Evolutionary conservation across 306 rosid species (phyloP).

Genomic region (Citrullus amarus): DNA sequence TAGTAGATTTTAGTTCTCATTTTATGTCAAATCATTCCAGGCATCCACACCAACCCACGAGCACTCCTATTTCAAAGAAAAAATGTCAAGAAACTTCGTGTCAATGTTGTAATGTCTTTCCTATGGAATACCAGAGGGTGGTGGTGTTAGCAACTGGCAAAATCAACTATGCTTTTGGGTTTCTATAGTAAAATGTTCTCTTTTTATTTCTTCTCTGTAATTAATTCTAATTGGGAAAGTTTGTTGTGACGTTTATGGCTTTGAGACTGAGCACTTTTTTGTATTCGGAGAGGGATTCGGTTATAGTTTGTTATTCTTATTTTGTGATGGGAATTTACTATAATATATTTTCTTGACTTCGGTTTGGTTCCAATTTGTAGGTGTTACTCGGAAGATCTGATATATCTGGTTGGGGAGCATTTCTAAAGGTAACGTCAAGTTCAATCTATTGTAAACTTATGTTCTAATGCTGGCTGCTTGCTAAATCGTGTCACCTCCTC

Average conservation of each 20-base stretch:
- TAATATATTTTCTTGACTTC: not conserved
- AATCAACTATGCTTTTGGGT: not conserved
- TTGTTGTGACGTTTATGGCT: not conserved
- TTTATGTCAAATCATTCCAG: no score
- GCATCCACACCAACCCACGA: not conserved
- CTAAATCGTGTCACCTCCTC: slow-evolving; percentile 22
- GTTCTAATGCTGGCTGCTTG: slow-evolving; percentile 13
- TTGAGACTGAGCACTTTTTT: not conserved
- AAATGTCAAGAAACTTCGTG: not conserved
- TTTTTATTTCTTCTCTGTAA: not conserved
- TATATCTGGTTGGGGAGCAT: slow-evolving; percentile 99
- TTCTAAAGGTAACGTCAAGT: slow-evolving; percentile 54
- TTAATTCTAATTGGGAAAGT: not conserved
- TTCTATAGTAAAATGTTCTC: not conserved
- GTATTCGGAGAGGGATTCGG: not conserved
- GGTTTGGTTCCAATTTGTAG: slow-evolving; percentile 22
- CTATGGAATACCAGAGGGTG: not conserved
- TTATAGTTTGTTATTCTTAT: not conserved
- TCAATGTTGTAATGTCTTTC: not conserved
- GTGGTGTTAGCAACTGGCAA: not conserved
- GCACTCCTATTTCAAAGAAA: not conserved
- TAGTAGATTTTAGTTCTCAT: not conserved
- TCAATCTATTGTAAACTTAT: slow-evolving; percentile 4
- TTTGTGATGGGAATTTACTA: not conserved
- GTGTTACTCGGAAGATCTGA: slow-evolving; percentile 97